Base-by-base conservation (phyloP, 768 basidiomycete genomes). In the Lanmaoa rubissima region DNA sequence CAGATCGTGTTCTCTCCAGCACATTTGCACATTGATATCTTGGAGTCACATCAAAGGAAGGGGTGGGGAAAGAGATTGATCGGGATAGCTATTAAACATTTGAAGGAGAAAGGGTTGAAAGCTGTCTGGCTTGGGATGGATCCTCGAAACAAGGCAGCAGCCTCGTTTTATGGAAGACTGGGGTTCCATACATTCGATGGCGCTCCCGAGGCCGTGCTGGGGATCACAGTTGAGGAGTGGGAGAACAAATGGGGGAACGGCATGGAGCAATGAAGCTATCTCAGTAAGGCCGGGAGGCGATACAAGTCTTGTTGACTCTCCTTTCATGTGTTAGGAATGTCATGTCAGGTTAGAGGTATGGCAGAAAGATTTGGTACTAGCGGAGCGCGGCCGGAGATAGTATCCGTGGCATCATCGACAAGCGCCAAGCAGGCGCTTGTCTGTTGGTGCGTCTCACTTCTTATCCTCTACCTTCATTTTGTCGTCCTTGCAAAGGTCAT, bases 21-120 rank as follows among this genome's bases (percentile, higher is more conserved):
- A 10, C 88, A 92, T 70, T 60, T 92, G 61, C 90, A 92, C 67
- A 85, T 92, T 64, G 75, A 92, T 61, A 82, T 92, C 53, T 65
- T 91, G 63, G 79, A 84, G 26, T 76, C 76, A 42, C 82, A 88
- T 66, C 88, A 88, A 68, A 74, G 81, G 53, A 79, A 79, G 58
- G 88, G 88, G 24, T 88, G 84, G 83, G 90, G 89, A n/a, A 78
- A 77, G 66, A 82, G 71, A 67, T 68, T 92, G 61, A 82, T 91
- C 36, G 75, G 70, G 44, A 71, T 63, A 35, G 86, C 81, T 4
- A 78, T 88, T 26, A 73, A 75, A 44, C 75, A 82, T 73, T 68
- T 92, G 64, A 79, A 74, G 57, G 76, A 64, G 34, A 74, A 80
- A 47, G 78, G 66, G 47, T 36, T 72, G 42, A 70, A 78, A 36